Evolutionary conservation across 768 basidiomycete genomes (phyloP), one percentile per base, ranked within the genome.

Genomic region (Kwoniella dendrophila): DNA sequence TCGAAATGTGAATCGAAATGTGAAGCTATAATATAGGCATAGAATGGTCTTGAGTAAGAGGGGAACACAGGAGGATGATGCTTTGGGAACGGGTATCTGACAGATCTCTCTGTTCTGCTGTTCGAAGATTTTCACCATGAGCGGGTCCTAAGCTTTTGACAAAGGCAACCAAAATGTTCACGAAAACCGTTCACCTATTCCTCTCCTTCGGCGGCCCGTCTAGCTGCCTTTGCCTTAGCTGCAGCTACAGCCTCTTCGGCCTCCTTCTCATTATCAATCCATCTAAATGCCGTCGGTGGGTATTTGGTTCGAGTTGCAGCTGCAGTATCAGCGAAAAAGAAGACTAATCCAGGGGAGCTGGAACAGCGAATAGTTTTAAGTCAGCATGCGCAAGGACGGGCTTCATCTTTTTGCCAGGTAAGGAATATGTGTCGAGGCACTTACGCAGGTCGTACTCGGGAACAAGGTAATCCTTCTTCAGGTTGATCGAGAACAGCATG

Each of bases 281-380:
- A 75, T 50, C 72, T 30, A 66, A 75, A 75, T 16, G 63, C 66
- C 24, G 74, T 73, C 0, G 74, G 69, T 5, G 74, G 74, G 48
- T 75, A 75, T 29, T 53, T 60, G 4, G 76, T 77, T 56, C 73
- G 70, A 14, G 68, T 57, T 16, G 87, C 83, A 2, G 96, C 94
- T 11, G 86, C 87, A 44, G 92, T 88, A 79, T 97, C 93, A 47
- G 90, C 87, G 79, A 98, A 98, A 92, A 93, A 98, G 79, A 87
- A 93, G 29, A 96, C 83, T 50, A 89, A 87, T 29, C 95, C 95
- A 6, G 90, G 92, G 4, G 73, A 71, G 24, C 73, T 74, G 47
- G 10, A 45, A 50, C 41, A 43, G 24, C 20, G 6, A 40, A 6
- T n/a, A n/a, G 52, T 24, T 11, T 4, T n/a, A 11, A 43, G 51